phyloP scores from a whole-genome alignment of 768 basidiomycete species.

The Pleurotus platypus region DNA sequence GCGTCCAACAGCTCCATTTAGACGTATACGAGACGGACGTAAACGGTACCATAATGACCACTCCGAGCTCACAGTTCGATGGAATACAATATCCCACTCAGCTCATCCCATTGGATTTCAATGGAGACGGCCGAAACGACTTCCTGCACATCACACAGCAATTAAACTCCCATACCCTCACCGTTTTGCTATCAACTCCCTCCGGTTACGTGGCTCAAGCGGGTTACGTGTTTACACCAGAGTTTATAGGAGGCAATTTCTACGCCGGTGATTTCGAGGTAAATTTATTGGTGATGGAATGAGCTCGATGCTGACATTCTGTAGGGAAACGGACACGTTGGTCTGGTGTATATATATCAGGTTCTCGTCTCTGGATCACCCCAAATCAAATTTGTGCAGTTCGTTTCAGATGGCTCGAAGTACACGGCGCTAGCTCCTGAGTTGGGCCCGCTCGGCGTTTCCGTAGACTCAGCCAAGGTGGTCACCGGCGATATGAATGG shows the following conservation, averaged over 20 bases:
- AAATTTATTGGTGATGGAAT: neutral
- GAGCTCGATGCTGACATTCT: neutral
- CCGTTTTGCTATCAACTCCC: neutral
- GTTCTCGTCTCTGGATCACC: neutral
- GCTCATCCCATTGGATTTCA: slow-evolving; percentile 1
- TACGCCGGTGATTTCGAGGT: slow-evolving; percentile 5
- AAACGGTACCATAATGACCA: neutral
- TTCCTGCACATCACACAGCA: slow-evolving; percentile 3
- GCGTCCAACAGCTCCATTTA: slow-evolving; percentile 3
- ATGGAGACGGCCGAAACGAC: slow-evolving; percentile 3
- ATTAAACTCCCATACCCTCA: neutral
- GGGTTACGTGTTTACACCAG: neutral
- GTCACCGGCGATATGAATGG: slow-evolving; percentile 3
- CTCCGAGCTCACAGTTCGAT: neutral
- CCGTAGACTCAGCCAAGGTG: neutral
- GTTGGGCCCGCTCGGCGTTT: neutral
- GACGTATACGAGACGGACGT: slow-evolving; percentile 2
- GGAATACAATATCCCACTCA: neutral
- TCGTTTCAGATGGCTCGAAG: neutral
- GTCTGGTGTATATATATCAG: slow-evolving; percentile 4
- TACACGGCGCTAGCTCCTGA: neutral
- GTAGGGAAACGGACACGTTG: slow-evolving; percentile 2
- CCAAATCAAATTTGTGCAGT: slow-evolving; percentile 1
- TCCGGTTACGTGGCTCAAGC: neutral
- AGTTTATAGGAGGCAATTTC: slow-evolving; percentile 1